These are phyloP conservation scores for Trypanosoma congolense DNA, from an alignment of 208 protist species.

Conservation along the genomic window DNA sequence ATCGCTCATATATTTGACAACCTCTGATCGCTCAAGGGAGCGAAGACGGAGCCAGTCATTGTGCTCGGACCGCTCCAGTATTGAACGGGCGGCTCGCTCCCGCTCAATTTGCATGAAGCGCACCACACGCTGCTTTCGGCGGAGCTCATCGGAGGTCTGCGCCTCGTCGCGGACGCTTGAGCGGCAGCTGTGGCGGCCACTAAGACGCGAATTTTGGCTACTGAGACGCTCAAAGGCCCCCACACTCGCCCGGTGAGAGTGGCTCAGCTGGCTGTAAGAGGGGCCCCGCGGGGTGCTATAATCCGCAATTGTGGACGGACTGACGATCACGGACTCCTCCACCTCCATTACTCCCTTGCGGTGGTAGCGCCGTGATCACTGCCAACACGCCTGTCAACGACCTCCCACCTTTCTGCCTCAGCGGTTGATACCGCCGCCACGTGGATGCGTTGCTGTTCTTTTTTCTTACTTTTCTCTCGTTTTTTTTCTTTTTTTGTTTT, in stretches of 20 bases:
- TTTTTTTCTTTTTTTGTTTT: no score
- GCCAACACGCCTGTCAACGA: no score
- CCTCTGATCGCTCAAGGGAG: slow-evolving; percentile 52
- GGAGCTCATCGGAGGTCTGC: slow-evolving; percentile 71
- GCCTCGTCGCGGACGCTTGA: slow-evolving; percentile 72
- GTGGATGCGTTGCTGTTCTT: no score
- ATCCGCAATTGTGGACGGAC: not conserved
- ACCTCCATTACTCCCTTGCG: not conserved
- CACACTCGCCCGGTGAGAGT: slow-evolving; percentile 2
- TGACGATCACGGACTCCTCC: not conserved
- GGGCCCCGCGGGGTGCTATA: not conserved
- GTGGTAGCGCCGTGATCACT: not conserved
- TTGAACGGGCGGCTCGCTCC: slow-evolving; percentile 58
- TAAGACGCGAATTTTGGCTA: slow-evolving; percentile 56
- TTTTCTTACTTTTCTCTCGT: no score
- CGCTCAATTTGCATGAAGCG: slow-evolving; percentile 84
- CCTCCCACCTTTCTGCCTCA: no score
- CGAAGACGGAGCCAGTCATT: slow-evolving; percentile 67
- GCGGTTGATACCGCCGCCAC: no score
- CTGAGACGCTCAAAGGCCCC: slow-evolving; percentile 21
- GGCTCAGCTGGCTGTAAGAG: not conserved
- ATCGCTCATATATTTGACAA: slow-evolving; percentile 71
- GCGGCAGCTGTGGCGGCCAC: slow-evolving; percentile 57
- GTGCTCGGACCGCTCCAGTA: slow-evolving; percentile 70
- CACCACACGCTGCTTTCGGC: slow-evolving; percentile 80